Evolutionary conservation across 176 grass and related monocot species (phyloP), one percentile per base, ranked within the genome.

Genomic region (Lolium multiflorum): DNA sequence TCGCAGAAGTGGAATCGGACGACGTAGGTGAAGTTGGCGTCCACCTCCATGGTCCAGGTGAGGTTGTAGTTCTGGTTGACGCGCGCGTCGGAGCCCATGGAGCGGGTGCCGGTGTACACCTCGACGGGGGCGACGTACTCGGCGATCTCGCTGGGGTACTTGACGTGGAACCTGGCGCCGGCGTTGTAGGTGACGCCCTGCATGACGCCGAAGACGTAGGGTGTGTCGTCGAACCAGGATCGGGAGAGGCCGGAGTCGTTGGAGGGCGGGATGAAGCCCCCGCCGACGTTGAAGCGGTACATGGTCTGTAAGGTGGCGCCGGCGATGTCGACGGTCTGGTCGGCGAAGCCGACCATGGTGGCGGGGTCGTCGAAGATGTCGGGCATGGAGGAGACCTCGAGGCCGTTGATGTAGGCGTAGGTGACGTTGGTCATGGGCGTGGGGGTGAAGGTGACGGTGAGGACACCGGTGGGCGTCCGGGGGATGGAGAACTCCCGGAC

Each of bases 1-100:
- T 97, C 94, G 79, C 94, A 97, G 83, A 97, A 90, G 73, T 97
- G 94, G 74, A 97, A 67, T 3, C 94, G 88, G 3, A 86, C 82
- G 7, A 97, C 73, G 79, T 97, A 97, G n/a, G 94, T 97, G 89
- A 90, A 97, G 83, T 97, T 97, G 55, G 62, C 66, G 56, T 97
- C 94, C 4, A 97, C 90, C 1, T 79, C 28, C 78, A 97, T 87
- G 31, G 50, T 41, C 94, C 94, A 97, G 1, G 94, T 97, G 22
- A 97, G 92, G 86, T 97, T 97, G 83, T 78, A 90, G 88, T 94
- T 94, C 73, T 87, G 79, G 90, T 92, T 94, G n/a, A 92, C 44
- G n/a, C 83, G 83, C 38, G 92, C 48, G 84, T 94, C 89, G 62
- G 90, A 83, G 16, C 94, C 94, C 94, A 97, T 97, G 86, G 94